phyloP scores from a whole-genome alignment of 192 early-diverging fungal species.

The Backusella tarrabulga region DNA sequence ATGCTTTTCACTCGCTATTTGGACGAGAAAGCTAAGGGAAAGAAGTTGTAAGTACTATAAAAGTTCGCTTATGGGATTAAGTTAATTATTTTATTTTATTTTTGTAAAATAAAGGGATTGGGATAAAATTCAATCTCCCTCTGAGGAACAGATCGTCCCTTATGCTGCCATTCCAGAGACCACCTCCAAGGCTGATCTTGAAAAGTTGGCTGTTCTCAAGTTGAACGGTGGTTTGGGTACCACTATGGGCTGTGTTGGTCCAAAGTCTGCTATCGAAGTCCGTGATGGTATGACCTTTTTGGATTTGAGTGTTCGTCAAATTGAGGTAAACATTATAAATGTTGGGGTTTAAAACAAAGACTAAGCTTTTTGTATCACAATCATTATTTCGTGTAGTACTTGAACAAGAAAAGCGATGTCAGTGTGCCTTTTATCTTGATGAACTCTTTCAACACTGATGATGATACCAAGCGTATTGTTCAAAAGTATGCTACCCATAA shows the following conservation, averaged over 20 bases:
- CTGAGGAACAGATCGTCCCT: constrained; percentile 79
- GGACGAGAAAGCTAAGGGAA: constrained; percentile 71
- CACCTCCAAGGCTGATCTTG: constrained; percentile 58
- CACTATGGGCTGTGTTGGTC: constrained; percentile 98
- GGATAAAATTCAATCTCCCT: constrained; percentile 92
- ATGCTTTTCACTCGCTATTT: constrained; percentile 84
- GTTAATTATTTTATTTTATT: constrained; percentile 4
- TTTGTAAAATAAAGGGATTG: constrained; percentile 66
- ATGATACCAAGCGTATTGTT: constrained; percentile 96
- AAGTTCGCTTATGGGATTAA: background rate
- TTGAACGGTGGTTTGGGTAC: constrained; percentile 98
- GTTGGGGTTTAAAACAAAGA: background rate
- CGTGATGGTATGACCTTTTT: constrained; percentile 98
- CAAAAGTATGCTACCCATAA: constrained; percentile 96
- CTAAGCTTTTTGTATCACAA: constrained; percentile 5
- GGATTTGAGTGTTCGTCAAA: constrained; percentile 97
- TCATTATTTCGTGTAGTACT: constrained; percentile 53
- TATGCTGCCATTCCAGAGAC: constrained; percentile 70
- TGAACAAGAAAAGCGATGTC: constrained; percentile 86
- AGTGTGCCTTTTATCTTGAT: constrained; percentile 96
- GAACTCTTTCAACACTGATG: constrained; percentile 99
- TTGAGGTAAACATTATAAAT: constrained; percentile 65
- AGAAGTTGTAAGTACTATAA: constrained; percentile 65
- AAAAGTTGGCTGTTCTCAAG: constrained; percentile 97
- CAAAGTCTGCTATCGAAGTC: constrained; percentile 98